These are phyloP conservation scores for Solanum pinnatisectum DNA, from an alignment of 257 asterid species.

Conservation along the genomic window DNA sequence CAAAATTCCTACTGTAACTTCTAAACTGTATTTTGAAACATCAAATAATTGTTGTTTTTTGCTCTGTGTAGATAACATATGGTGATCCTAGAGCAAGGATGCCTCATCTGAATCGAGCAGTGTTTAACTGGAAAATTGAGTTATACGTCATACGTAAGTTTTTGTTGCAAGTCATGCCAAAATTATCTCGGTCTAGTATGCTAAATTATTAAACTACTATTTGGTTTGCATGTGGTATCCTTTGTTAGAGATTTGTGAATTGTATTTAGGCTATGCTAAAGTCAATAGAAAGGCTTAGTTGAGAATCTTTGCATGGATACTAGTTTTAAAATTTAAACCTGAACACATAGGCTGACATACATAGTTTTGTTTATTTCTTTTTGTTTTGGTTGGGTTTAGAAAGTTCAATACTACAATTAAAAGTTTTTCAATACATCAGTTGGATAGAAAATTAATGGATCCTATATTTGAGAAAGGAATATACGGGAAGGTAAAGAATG, in stretches of 20 bases:
- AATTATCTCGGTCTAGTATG: neutral
- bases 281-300: neutral
- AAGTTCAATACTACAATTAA: neutral
- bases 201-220: neutral
- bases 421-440: neutral
- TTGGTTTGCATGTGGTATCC: neutral
- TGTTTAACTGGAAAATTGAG: slow-evolving; percentile 79
- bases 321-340: neutral
- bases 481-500: neutral
- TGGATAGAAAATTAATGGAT: neutral
- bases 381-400: neutral
- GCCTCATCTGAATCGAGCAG: slow-evolving; percentile 67
- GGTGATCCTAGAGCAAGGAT: slow-evolving; percentile 92
- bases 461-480: neutral
- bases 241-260: neutral
- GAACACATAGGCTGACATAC: neutral
- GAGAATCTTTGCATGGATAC: neutral
- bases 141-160: slow-evolving; percentile 80
- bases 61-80: slow-evolving; percentile 71
- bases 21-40: slow-evolving; percentile 2
- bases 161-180: neutral
- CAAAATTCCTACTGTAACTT: neutral
- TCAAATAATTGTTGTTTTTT: slow-evolving; percentile 6
- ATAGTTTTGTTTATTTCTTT: neutral
- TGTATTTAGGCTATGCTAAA: neutral